Percentiles rank a stretch among this genome's conserved stretches.
phyloP scores from a whole-genome alignment of 169 alveolate species.

The Eimeria falciformis region DNA sequence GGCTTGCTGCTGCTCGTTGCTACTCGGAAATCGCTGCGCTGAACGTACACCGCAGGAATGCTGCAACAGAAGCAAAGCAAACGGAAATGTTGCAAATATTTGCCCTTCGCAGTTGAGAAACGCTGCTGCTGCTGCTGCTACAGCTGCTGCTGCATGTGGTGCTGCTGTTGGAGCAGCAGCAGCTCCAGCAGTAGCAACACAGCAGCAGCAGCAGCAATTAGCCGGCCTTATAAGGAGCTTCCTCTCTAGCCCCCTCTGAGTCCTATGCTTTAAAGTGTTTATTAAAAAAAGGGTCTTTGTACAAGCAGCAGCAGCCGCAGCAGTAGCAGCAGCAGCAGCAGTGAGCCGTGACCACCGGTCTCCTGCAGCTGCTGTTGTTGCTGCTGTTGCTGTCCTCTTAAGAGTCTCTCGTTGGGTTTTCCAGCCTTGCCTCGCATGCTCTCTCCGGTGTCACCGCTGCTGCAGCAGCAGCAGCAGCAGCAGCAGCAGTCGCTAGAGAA shows the following conservation, averaged over 20 bases:
- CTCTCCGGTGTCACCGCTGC: slow-evolving; percentile 1
- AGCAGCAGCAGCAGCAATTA: too few species aligned
- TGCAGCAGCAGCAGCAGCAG: not conserved
- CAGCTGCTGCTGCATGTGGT: slow-evolving; percentile 1
- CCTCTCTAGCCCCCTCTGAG: too few species aligned
- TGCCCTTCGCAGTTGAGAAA: not conserved
- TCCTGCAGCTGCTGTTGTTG: too few species aligned
- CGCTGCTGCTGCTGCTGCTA: not conserved
- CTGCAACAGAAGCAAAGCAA: not conserved
- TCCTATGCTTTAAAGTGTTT: too few species aligned
- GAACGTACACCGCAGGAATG: not conserved
- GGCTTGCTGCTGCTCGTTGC: not conserved
- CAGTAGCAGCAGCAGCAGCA: too few species aligned
- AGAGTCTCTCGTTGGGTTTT: not conserved
- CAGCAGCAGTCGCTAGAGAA: too few species aligned
- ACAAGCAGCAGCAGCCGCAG: too few species aligned
- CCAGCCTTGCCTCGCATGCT: too few species aligned
- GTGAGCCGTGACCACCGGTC: too few species aligned
- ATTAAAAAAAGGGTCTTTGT: too few species aligned
- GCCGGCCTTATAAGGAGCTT: too few species aligned
- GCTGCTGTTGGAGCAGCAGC: not conserved
- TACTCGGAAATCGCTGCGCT: not conserved
- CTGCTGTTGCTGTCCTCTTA: not conserved
- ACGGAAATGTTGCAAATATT: not conserved
- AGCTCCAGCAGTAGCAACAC: not conserved